Base-by-base conservation (phyloP, 2,329 filamentous ascomycete genomes). In the Colletotrichum echinochloae region DNA sequence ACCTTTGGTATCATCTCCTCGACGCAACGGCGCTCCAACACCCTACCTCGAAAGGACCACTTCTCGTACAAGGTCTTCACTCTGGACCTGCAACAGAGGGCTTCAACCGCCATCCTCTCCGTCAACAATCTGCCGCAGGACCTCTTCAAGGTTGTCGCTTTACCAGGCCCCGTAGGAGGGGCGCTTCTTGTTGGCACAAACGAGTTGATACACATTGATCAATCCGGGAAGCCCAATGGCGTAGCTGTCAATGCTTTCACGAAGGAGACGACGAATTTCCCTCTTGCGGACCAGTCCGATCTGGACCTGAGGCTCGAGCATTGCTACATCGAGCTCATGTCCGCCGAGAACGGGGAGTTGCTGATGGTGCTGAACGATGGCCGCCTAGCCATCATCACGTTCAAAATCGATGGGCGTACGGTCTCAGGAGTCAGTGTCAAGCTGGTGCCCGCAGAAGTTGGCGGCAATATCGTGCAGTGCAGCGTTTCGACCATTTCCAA, bases 1-100 rank as follows among this genome's bases (percentile, higher is more conserved):
- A 99, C 96, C 0, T 97, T 99, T 83, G 96, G 95, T 66, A 95
- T 99, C 71, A 86, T 99, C 51, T 96, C 94, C 56, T 93, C 95
- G 1, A 91, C 90, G 62, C 84, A 89, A 73, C 86, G 91, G 44
- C 89, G 91, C 18, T 95, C 94, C n/a, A 86, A 87, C 65, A 91
- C 93, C 3, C 84, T 98, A 63, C 92, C 94, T 76, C 89, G 94
- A 73, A 96, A 92, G 77, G 96, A 99, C 78, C 89, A 93, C 75
- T 85, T 97, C 57, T 92, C 91, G 23, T 99, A 98, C 82, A 94
- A 94, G 77, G 95, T 99, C 72, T 97, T 98, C 78, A 98, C 96
- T 0, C 85, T 99, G 61, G 96, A 99, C 78, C 86, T 99, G 57
- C 94, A 97, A 76, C 95, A 98, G 79, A 92, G 91, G 75, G 95